These are phyloP conservation scores for Diospyros kaki DNA, from an alignment of 148 eudicot species.

Conservation along the genomic window DNA sequence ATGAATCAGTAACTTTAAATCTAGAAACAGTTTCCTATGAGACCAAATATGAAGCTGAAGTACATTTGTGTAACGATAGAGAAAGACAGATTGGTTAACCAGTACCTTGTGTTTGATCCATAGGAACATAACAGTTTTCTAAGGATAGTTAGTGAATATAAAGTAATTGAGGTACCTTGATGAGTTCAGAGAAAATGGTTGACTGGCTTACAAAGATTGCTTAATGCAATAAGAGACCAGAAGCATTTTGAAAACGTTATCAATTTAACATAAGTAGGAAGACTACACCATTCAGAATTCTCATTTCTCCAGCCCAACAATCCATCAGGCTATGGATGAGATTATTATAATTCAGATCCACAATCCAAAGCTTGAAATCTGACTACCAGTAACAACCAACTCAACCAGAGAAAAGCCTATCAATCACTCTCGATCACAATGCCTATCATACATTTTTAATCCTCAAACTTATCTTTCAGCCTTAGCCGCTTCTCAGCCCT, in stretches of 20 bases:
- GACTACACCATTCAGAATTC: background rate
- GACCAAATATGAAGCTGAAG: background rate
- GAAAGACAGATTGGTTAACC: background rate
- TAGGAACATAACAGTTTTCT: background rate
- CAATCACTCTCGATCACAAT: background rate
- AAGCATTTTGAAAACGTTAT: no score
- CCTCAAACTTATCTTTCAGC: background rate
- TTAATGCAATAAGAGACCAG: background rate
- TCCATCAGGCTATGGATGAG: background rate
- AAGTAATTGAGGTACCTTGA: no score
- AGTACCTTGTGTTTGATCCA: background rate
- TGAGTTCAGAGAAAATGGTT: background rate
- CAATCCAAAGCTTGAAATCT: background rate
- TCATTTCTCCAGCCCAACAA: background rate
- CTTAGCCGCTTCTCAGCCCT: background rate
- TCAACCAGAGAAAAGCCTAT: background rate
- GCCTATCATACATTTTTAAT: background rate
- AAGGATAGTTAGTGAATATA: background rate
- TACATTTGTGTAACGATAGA: background rate
- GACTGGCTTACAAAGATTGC: background rate
- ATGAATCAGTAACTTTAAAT: background rate
- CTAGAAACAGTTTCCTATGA: background rate
- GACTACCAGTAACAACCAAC: background rate
- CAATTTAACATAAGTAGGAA: background rate
- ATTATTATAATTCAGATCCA: background rate